phyloP scores from a whole-genome alignment of 768 basidiomycete genomes.

The Boletus sensibilis region DNA sequence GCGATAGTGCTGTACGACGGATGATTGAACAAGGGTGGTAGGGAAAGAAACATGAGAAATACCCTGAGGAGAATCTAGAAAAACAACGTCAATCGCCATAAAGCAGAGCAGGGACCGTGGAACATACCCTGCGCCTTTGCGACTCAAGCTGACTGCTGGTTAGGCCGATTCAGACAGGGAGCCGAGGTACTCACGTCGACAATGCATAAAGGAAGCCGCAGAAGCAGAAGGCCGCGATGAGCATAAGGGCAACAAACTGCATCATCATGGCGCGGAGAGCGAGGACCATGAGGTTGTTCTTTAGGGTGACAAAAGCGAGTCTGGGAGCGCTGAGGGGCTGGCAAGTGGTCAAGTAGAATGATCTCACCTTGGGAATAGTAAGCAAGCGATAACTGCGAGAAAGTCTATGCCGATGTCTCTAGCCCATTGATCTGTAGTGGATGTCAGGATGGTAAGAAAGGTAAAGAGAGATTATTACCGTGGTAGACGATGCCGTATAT shows the following conservation, averaged over 20 bases:
- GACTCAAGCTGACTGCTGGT: slow-evolving; percentile 49
- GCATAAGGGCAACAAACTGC: slow-evolving; percentile 83
- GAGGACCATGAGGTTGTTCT: slow-evolving; percentile 76
- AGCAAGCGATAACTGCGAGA: slow-evolving; percentile 83
- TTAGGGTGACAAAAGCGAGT: slow-evolving; percentile 87
- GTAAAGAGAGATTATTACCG: slow-evolving; percentile 36
- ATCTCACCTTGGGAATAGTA: slow-evolving; percentile 81
- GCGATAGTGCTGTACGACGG: slow-evolving; percentile 54
- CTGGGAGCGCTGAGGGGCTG: slow-evolving; percentile 38
- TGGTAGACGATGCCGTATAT: slow-evolving; percentile 70
- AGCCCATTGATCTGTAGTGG: slow-evolving; percentile 57
- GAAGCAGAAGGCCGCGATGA: slow-evolving; percentile 87
- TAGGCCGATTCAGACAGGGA: not conserved
- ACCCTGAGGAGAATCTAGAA: slow-evolving; percentile 38
- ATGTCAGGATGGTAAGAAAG: not conserved
- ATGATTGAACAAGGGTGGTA: not conserved
- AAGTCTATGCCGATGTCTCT: slow-evolving; percentile 72
- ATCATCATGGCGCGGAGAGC: slow-evolving; percentile 89
- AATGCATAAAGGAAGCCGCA: slow-evolving; percentile 90
- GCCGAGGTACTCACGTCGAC: slow-evolving; percentile 70
- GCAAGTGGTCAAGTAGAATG: not conserved
- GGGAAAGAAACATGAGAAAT: not conserved
- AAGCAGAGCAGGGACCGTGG: not conserved
- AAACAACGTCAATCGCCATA: slow-evolving; percentile 15
- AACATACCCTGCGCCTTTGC: slow-evolving; percentile 56